Evolutionary conservation across 192 early-diverging fungal genomes (phyloP), one percentile per base, ranked within the genome.

Genomic region (Fimicolochytrium jonesii): DNA sequence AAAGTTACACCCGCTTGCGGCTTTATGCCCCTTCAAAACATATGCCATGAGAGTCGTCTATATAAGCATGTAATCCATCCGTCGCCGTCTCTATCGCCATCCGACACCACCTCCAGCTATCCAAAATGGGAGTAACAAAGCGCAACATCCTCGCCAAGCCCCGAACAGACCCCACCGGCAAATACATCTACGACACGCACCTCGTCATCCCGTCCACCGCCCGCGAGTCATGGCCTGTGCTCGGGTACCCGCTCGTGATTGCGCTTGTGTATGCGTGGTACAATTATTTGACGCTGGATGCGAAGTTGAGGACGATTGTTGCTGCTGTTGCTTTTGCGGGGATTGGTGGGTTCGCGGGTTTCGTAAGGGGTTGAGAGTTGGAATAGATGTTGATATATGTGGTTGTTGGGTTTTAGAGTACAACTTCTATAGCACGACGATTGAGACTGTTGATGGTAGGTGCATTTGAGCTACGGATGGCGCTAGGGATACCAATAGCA

Each of bases 141-240:
- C 37, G 37, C 37, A 39, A 39, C 37, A 39, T 39, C 37, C 37
- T 17, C 17, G 7, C 37, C 17, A 17, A 17, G 7, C 48, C 48
- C 31, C 53, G 53, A 13, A 55, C 29, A 2, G 53, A 55, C 53
- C 53, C 53, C 2, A 55, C 53, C 4, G 53, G 53, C 28, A 13
- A 55, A 25, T 55, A 55, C 53, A 55, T 55, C 28, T 55, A 55
- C 53, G 53, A 55, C 53, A 55, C 53, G 2, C 53, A 55, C 53
- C 53, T 55, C n/a, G 36, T 55, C 53, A 37, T 55, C 32, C 53
- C 53, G 3, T 2, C 3, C 3, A 55, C 53, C 53, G 53, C 53
- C 4, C 53, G 53, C 34, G 53, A 55, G 22, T 3, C 3, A 15
- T 55, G 13, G 4, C 53, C 53, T 4, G 6, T 37, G 4, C 53